These are phyloP conservation scores for Meyerozyma carpophila DNA, from an alignment of 1,139 yeast genomes.

Conservation along the genomic window DNA sequence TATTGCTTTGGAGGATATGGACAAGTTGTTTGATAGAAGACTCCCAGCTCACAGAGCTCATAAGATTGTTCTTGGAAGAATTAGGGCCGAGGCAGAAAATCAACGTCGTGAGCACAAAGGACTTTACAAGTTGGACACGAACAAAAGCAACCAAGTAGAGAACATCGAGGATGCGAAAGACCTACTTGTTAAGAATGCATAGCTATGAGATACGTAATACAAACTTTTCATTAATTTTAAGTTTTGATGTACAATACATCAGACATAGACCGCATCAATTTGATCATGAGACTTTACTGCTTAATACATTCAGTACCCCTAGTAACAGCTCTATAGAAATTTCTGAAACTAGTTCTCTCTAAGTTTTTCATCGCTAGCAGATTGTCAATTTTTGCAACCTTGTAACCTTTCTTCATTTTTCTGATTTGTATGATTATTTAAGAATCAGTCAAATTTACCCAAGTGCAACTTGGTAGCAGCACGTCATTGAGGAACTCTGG, in stretches of 20 bases:
- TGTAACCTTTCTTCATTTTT: too few species aligned
- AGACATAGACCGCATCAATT: too few species aligned
- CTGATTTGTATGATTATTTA: too few species aligned
- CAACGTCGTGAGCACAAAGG: conserved; percentile 11
- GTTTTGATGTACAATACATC: neutral
- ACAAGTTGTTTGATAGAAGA: conserved; percentile 26
- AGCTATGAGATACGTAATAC: neutral
- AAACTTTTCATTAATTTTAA: neutral
- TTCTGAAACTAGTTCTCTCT: too few species aligned
- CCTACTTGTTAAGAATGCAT: neutral
- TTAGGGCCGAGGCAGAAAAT: conserved; percentile 15
- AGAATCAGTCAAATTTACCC: too few species aligned
- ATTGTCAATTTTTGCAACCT: too few species aligned
- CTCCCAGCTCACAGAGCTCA: conserved; percentile 29
- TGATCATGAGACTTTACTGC: too few species aligned
- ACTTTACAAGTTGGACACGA: conserved; percentile 16
- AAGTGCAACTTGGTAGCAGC: too few species aligned
- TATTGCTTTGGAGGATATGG: conserved; percentile 42
- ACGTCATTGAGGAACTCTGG: too few species aligned
- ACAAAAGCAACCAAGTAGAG: conserved; percentile 12
- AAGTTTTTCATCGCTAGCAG: too few species aligned
- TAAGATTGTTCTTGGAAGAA: conserved; percentile 16
- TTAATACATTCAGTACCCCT: too few species aligned
- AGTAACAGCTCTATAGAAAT: too few species aligned
- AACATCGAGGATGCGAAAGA: conserved; percentile 10